phyloP scores from a whole-genome alignment of 257 asterid genomes.

The Vinca minor region DNA sequence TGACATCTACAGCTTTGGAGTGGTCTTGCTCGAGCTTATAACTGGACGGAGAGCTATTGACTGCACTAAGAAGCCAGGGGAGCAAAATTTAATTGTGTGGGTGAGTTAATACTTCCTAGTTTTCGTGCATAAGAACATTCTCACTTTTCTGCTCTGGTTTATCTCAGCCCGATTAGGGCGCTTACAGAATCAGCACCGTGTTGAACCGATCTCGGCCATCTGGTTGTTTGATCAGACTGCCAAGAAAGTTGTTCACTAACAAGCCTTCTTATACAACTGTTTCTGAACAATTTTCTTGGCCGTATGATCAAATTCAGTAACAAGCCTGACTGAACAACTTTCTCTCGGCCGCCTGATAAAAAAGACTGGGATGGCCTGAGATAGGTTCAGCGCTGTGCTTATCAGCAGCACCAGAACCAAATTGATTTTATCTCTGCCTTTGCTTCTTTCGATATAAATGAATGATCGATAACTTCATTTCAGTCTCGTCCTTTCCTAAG shows the following conservation, averaged over 20 bases:
- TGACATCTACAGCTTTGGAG: conserved; percentile 91
- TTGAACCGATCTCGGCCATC: no score
- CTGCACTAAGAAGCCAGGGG: conserved; percentile 36
- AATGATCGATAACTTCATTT: neutral
- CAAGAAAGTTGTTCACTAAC: no score
- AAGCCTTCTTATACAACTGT: no score
- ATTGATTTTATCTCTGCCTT: neutral
- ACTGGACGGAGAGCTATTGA: conserved; percentile 77
- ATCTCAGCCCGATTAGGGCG: no score
- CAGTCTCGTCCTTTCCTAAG: conserved; percentile 65
- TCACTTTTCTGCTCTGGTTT: neutral
- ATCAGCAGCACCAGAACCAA: no score
- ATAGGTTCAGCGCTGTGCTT: neutral
- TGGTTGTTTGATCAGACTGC: neutral
- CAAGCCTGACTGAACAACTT: no score
- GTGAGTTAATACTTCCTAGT: conserved; percentile 36
- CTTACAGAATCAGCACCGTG: no score
- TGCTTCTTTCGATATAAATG: neutral
- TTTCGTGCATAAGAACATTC: neutral
- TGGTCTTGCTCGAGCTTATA: conserved; percentile 74
- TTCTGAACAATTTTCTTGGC: no score
- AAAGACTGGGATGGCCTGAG: no score
- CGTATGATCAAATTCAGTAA: no score
- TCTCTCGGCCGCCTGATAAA: no score
- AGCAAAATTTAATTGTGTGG: conserved; percentile 78